phyloP scores from a whole-genome alignment of 176 grass and related monocot genomes.

The Puccinellia tenuiflora region DNA sequence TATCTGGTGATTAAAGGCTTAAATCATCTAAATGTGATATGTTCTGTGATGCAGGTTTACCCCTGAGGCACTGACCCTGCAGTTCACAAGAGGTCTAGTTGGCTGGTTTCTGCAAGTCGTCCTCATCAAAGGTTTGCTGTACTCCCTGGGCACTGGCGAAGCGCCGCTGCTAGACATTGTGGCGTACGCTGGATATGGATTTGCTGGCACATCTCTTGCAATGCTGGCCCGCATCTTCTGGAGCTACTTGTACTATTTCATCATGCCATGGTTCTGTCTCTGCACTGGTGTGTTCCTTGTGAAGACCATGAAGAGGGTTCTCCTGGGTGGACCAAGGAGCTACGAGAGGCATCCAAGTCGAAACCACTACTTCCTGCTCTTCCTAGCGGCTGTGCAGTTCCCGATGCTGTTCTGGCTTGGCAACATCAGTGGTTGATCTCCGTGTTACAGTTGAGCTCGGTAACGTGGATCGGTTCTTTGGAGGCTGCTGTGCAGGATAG shows the following conservation, averaged over 20 bases:
- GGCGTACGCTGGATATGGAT: conserved; percentile 77
- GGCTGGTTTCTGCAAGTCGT: conserved; percentile 82
- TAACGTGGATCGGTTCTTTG: background rate
- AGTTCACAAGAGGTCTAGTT: conserved; percentile 68
- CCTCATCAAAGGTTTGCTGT: conserved; percentile 64
- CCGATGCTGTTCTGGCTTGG: conserved; percentile 36
- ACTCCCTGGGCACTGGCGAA: conserved; percentile 61
- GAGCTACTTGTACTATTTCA: conserved; percentile 59
- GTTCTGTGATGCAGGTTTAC: conserved; percentile 53
- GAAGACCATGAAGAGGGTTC: conserved; percentile 77
- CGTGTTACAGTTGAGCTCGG: background rate
- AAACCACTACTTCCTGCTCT: conserved; percentile 74
- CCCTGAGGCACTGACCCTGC: conserved; percentile 72
- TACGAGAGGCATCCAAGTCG: conserved; percentile 45
- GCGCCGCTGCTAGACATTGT: conserved; percentile 66
- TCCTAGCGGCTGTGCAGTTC: conserved; percentile 59
- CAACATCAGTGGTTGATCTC: conserved; percentile 21
- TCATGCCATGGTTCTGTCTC: conserved; percentile 71
- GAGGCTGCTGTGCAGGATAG: background rate
- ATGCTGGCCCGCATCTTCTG: conserved; percentile 64
- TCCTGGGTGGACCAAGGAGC: conserved; percentile 50
- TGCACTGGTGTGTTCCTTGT: conserved; percentile 67
- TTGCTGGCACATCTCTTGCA: conserved; percentile 57
- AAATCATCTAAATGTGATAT: background rate
- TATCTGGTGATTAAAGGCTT: background rate